phyloP scores from a whole-genome alignment of 768 basidiomycete genomes.

The Gymnopilus junonius region DNA sequence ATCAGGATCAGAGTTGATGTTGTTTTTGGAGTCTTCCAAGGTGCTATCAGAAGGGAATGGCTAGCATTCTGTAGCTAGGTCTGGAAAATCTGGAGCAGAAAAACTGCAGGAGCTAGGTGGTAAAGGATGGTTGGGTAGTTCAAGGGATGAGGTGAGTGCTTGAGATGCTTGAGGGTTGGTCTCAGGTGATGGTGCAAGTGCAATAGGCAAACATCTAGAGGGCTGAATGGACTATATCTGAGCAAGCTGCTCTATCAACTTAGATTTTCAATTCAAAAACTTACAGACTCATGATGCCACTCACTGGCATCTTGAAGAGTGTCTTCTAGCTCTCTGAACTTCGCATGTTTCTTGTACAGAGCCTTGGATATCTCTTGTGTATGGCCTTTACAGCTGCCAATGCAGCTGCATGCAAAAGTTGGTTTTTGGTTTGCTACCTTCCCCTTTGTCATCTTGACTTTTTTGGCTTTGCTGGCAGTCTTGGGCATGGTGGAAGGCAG shows the following conservation, averaged over 20 bases:
- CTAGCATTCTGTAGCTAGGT: conserved; percentile 2
- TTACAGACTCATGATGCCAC: conserved; percentile 1
- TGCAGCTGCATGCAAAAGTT: neutral
- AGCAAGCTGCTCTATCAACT: neutral
- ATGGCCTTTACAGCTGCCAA: neutral
- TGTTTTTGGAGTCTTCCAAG: conserved; percentile 2
- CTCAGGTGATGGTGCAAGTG: neutral
- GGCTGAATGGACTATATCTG: conserved; percentile 1
- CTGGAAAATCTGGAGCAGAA: neutral
- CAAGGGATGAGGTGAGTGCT: no score
- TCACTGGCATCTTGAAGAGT: neutral
- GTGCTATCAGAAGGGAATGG: conserved; percentile 2
- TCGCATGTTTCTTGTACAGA: no score
- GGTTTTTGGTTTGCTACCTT: neutral
- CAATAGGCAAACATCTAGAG: conserved; percentile 4
- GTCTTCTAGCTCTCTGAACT: no score
- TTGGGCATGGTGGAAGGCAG: neutral
- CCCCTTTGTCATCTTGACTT: neutral
- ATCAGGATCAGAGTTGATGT: neutral
- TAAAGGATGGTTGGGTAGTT: conserved; percentile 5
- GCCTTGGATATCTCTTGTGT: no score
- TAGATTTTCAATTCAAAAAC: conserved; percentile 1
- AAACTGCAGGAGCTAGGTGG: conserved; percentile 7
- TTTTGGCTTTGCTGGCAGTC: neutral
- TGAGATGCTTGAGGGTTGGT: no score